A percentile compares a stretch with the other conserved stretches of the same genome.
Conservation (phyloP, 2,329 filamentous ascomycete genomes). For the Apiospora phragmitis region DNA sequence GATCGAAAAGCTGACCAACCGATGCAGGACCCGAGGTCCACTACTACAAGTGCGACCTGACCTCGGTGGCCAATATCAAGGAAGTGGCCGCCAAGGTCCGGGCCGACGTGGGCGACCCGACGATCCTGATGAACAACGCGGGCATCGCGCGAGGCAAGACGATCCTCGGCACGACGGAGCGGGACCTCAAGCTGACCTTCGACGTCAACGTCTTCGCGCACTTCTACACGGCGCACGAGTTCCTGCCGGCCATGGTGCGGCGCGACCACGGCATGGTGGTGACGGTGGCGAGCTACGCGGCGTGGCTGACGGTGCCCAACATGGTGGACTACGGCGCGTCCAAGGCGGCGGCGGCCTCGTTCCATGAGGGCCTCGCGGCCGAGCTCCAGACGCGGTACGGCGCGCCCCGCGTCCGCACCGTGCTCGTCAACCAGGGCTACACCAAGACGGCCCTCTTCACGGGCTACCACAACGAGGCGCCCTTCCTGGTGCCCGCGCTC, state of each 20-base stretch:
- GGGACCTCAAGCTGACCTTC: constrained; percentile 47
- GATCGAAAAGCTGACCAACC: constrained; percentile 19
- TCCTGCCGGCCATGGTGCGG: constrained; percentile 51
- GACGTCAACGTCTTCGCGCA: constrained; percentile 53
- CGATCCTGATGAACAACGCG: constrained; percentile 39
- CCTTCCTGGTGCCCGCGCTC: constrained; percentile 54
- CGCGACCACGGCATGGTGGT: constrained; percentile 57
- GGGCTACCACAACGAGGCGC: constrained; percentile 51
- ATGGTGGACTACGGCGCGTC: constrained; percentile 61
- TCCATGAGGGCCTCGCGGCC: constrained; percentile 57
- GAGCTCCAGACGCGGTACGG: constrained; percentile 54
- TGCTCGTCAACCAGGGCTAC: constrained; percentile 65
- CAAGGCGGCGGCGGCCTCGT: constrained; percentile 58
- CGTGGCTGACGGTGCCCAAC: constrained; percentile 51
- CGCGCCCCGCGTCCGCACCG: constrained; percentile 58
- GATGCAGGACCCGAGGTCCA: constrained; percentile 54
- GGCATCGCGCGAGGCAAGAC: constrained; percentile 44
- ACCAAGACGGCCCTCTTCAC: constrained; percentile 62
- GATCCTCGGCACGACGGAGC: constrained; percentile 46
- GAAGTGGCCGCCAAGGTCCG: constrained; percentile 43
- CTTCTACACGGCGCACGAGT: constrained; percentile 50
- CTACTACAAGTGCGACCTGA: constrained; percentile 72
- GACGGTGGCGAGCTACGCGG: constrained; percentile 56
- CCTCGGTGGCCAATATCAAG: constrained; percentile 51
- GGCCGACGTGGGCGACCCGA: constrained; percentile 34